These are phyloP conservation scores for Pontederia paniculata DNA, from an alignment of 176 grass and related monocot genomes.

Conservation along the genomic window DNA sequence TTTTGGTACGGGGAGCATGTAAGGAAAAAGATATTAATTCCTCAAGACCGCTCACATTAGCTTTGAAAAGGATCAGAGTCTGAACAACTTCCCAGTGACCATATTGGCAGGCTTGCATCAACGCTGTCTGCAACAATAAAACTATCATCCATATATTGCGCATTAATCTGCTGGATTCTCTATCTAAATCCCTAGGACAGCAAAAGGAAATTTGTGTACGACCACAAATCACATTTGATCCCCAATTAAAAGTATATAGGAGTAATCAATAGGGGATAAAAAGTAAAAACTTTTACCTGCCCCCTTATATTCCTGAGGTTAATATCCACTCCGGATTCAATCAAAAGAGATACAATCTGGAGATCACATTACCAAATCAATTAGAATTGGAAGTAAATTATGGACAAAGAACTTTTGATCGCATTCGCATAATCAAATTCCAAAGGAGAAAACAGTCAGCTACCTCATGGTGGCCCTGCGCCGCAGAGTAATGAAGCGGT, in stretches of 20 bases:
- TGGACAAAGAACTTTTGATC: constrained; percentile 3
- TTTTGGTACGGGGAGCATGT: background rate
- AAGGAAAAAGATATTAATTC: background rate
- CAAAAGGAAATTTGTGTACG: no score
- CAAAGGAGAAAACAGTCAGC: background rate
- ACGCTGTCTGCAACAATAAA: constrained; percentile 55
- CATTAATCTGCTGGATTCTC: no score
- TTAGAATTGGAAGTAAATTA: constrained; percentile 9
- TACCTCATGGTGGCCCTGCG: constrained; percentile 88
- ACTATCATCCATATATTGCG: no score
- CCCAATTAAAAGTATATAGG: constrained; percentile 1
- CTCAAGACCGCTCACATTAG: constrained; percentile 42
- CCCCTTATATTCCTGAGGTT: constrained; percentile 81
- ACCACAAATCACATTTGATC: background rate
- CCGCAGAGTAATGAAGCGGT: constrained; percentile 77
- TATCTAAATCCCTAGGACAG: no score
- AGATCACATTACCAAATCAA: constrained; percentile 13
- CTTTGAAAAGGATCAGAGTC: constrained; percentile 66
- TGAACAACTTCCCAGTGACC: constrained; percentile 97
- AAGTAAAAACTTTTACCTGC: constrained; percentile 30
- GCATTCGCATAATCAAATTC: constrained; percentile 1
- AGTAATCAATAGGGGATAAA: background rate
- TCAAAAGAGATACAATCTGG: constrained; percentile 79
- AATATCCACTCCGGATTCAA: constrained; percentile 75
- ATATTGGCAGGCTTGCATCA: constrained; percentile 95